phyloP scores from a whole-genome alignment of 805 yeast species.

The Saturnispora sanitii region DNA sequence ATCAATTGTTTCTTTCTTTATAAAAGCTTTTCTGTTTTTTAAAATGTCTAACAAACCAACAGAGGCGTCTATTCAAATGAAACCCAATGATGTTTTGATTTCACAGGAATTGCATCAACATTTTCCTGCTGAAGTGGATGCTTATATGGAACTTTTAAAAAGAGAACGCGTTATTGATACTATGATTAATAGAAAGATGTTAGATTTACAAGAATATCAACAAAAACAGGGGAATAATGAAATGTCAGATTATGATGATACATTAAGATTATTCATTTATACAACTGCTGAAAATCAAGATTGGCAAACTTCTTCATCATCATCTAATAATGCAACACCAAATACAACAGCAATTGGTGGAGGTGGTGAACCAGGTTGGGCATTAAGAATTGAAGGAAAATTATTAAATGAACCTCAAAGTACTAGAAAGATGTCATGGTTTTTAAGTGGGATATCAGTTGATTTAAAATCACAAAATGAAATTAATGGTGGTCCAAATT shows the following conservation, averaged over 20 bases:
- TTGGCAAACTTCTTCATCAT: constrained; percentile 47
- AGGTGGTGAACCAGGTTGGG: constrained; percentile 49
- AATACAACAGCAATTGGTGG: constrained; percentile 15
- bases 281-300: constrained; percentile 80
- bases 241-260: constrained; percentile 36
- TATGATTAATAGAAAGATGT: constrained; percentile 68
- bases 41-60: constrained; percentile 8
- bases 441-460: constrained; percentile 74
- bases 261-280: constrained; percentile 71
- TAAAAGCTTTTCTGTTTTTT: neutral
- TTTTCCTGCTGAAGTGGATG: constrained; percentile 43
- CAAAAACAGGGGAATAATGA: constrained; percentile 21
- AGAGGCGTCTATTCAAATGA: constrained; percentile 21
- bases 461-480: constrained; percentile 41
- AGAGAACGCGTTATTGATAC: constrained; percentile 82
- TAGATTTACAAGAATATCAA: constrained; percentile 71
- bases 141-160: constrained; percentile 60
- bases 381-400: constrained; percentile 81
- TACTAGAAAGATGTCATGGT: constrained; percentile 63
- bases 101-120: constrained; percentile 21
- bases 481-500: constrained; percentile 15
- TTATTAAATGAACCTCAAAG: constrained; percentile 39
- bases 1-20: neutral
- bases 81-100: constrained; percentile 29
- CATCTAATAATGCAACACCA: constrained; percentile 26